phyloP scores from a whole-genome alignment of 2,329 filamentous ascomycete species.

The Dactylellina drechsleri region DNA sequence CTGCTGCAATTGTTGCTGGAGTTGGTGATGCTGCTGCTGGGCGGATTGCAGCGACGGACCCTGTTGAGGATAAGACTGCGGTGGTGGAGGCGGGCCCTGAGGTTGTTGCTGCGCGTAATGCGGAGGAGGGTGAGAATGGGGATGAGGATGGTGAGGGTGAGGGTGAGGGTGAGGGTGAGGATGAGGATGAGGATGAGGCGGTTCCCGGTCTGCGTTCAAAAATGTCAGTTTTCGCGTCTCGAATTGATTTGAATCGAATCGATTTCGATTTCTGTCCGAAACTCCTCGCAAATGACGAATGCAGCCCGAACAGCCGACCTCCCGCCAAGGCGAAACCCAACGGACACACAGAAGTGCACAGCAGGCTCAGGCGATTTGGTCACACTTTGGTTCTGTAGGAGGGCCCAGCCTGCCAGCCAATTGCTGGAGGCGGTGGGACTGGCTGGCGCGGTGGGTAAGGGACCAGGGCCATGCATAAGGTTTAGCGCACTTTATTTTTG shows the following conservation, averaged over 20 bases:
- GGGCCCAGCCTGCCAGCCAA: neutral
- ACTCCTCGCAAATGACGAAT: constrained; percentile 50
- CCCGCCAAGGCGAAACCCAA: constrained; percentile 38
- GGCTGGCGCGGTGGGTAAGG: constrained; percentile 21
- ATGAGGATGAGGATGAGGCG: neutral
- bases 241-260: constrained; percentile 2
- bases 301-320: constrained; percentile 45
- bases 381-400: constrained; percentile 27
- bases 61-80: constrained; percentile 16
- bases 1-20: constrained; percentile 54
- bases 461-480: constrained; percentile 54
- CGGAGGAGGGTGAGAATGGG: constrained; percentile 24
- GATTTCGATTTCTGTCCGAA: neutral
- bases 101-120: constrained; percentile 41
- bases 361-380: constrained; percentile 31
- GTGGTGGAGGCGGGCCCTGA: constrained; percentile 38
- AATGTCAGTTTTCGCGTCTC: constrained; percentile 39
- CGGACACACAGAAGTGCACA: constrained; percentile 44
- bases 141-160: constrained; percentile 2
- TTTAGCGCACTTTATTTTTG: constrained; percentile 45
- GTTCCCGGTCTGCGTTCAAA: constrained; percentile 32
- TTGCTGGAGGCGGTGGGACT: constrained; percentile 16
- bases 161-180: constrained; percentile 1
- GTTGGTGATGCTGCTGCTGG: constrained; percentile 54
- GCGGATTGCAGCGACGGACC: constrained; percentile 50